Conservation (phyloP, 257 asterid species). For the Gentiana macrophylla region DNA sequence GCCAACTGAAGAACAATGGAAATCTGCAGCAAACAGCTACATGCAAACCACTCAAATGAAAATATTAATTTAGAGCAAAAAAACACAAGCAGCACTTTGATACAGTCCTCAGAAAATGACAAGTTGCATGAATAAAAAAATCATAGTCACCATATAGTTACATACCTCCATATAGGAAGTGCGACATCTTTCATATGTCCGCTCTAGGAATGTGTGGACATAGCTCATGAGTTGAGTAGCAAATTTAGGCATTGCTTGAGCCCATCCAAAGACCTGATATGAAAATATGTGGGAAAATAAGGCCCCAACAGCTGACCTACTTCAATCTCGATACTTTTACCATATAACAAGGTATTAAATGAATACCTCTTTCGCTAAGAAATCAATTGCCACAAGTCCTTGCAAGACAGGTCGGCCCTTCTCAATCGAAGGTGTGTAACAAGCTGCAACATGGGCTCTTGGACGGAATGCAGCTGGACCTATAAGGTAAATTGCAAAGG, state of each 20-base stretch:
- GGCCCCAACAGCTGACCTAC: background rate
- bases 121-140: too few relatives aligned
- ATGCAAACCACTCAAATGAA: too few relatives aligned
- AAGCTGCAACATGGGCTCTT: constrained; percentile 65
- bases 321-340: background rate
- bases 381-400: constrained; percentile 90
- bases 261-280: constrained; percentile 96
- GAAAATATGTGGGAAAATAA: constrained; percentile 2
- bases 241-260: constrained; percentile 99
- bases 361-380: constrained; percentile 87
- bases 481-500: constrained; percentile 16
- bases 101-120: too few relatives aligned
- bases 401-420: constrained; percentile 95
- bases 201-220: constrained; percentile 90
- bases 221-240: constrained; percentile 76
- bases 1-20: too few relatives aligned
- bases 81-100: too few relatives aligned
- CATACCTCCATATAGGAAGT: constrained; percentile 96
- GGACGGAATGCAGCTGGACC: constrained; percentile 99
- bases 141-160: constrained; percentile 4
- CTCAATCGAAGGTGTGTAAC: constrained; percentile 67
- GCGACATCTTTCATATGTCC: constrained; percentile 98
- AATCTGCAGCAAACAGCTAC: too few relatives aligned
- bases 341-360: constrained; percentile 3
- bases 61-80: too few relatives aligned